phyloP scores from a whole-genome alignment of 192 early-diverging fungal species.

The Gigaspora rosea region DNA sequence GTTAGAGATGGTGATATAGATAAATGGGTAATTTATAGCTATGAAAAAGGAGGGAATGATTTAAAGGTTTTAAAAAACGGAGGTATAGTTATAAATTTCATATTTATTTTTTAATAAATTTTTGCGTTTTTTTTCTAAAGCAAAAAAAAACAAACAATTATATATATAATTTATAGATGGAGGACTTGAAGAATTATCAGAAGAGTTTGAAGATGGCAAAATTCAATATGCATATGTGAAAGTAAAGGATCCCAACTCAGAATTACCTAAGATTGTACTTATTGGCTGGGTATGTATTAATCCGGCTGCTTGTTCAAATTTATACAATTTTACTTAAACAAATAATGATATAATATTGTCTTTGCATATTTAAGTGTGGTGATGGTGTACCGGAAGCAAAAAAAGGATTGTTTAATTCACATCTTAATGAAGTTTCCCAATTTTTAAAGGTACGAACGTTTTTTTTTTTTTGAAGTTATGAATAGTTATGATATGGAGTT shows the following conservation, averaged over 20 bases:
- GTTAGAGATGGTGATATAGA: conserved; percentile 56
- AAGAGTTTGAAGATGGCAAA: conserved; percentile 89
- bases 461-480: neutral
- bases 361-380: conserved; percentile 68
- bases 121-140: neutral
- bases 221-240: conserved; percentile 87
- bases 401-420: conserved; percentile 86
- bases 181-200: conserved; percentile 83
- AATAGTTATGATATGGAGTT: neutral
- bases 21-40: conserved; percentile 78
- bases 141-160: neutral
- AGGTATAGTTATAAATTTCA: conserved; percentile 29
- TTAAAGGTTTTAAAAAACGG: conserved; percentile 66
- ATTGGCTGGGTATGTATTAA: conserved; percentile 78
- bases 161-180: conserved; percentile 45
- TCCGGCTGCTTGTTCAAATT: neutral
- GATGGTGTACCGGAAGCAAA: conserved; percentile 88
- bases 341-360: neutral
- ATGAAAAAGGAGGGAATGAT: conserved; percentile 72
- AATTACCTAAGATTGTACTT: conserved; percentile 86
- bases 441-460: conserved; percentile 68
- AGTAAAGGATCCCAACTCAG: conserved; percentile 84
- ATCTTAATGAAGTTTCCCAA: conserved; percentile 78
- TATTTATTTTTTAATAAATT: neutral
- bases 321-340: neutral